Evolutionary conservation across 352 stramenopile species (phyloP), one percentile per base, ranked within the genome.

Genomic region (Phytophthora pistaciae): DNA sequence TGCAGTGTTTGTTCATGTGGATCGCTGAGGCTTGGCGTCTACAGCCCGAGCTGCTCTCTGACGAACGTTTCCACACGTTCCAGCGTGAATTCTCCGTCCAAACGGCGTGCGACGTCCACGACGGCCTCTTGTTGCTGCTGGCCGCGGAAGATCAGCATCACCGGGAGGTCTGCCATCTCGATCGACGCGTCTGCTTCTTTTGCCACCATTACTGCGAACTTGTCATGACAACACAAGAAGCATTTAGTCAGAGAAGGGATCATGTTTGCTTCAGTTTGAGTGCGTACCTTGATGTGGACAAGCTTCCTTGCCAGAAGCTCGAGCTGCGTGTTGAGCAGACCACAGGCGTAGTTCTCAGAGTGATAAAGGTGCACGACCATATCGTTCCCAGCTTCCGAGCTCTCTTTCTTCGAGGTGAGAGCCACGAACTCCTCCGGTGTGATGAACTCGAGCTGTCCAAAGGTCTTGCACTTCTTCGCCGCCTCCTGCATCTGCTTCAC

Each of bases 141-240:
- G 10, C 83, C 83, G 23, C 74, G 77, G 67, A 92, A 93, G 36
- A 94, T 58, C 56, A 96, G 64, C 10, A 96, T 44, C 31, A 95
- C 71, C 0, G 89, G 89, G 46, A 96, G 64, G 64, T 96, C 89
- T 23, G 55, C 56, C 56, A 78, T 80, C n/a, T 75, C 76, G 63
- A 96, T 91, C 27, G 83, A 84, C 42, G 79, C 71, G 54, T 96
- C 89, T 1, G 83, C 89, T 57, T 96, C 82, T 27, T 77, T 83
- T 21, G 85, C 87, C 18, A 87, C 59, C 75, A 95, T 71, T 3
- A 83, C 78, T 6, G 77, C 74, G 64, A 96, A 92, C 85, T 94
- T 46, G 7, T 21, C 42, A 16, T 52, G 53, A 72, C 2, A 55
- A 14, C 8, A 46, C 10, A 1, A 69, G 8, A 54, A 74, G 27